Percentiles rank a stretch among this genome's conserved stretches.
Conservation (phyloP, 768 basidiomycete genomes). For the Trametes gibbosa region DNA sequence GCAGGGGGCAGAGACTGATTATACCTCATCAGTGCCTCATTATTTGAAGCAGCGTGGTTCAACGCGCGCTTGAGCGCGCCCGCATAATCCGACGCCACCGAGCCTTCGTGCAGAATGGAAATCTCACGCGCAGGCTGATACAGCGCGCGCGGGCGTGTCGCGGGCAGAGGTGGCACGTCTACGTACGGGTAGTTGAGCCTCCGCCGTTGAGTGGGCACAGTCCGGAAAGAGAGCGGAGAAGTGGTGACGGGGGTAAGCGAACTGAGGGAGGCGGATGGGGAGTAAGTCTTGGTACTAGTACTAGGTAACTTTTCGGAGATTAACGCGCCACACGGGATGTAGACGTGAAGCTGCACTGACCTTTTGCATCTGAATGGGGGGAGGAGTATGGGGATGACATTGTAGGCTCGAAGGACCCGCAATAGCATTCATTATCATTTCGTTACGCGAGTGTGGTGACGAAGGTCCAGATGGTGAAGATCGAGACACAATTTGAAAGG, state of each 20-base stretch:
- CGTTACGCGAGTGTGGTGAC: too few relatives aligned
- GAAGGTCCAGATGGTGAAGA: too few relatives aligned
- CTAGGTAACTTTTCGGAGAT: not conserved
- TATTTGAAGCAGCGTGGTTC: not conserved
- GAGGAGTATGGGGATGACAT: too few relatives aligned
- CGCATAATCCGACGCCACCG: not conserved
- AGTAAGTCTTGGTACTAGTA: not conserved
- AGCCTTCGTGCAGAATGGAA: not conserved
- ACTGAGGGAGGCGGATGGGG: not conserved
- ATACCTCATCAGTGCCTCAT: not conserved
- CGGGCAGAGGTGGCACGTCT: conserved; percentile 1
- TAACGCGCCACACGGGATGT: not conserved
- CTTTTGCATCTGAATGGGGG: too few relatives aligned
- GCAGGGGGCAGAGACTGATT: too few relatives aligned
- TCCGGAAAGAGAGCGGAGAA: not conserved
- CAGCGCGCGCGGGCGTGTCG: not conserved
- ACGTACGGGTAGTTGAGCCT: not conserved
- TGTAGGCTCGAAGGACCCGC: too few relatives aligned
- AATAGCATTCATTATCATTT: too few relatives aligned
- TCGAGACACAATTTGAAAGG: too few relatives aligned
- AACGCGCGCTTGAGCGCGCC: not conserved
- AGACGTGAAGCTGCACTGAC: too few relatives aligned
- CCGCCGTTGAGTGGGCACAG: not conserved
- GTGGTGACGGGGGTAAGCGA: not conserved
- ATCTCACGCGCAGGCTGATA: not conserved